Percentiles rank a stretch among this genome's conserved stretches.
These are phyloP conservation scores for Pythium dissimile DNA, from an alignment of 352 stramenopile genomes.

Conservation along the genomic window DNA sequence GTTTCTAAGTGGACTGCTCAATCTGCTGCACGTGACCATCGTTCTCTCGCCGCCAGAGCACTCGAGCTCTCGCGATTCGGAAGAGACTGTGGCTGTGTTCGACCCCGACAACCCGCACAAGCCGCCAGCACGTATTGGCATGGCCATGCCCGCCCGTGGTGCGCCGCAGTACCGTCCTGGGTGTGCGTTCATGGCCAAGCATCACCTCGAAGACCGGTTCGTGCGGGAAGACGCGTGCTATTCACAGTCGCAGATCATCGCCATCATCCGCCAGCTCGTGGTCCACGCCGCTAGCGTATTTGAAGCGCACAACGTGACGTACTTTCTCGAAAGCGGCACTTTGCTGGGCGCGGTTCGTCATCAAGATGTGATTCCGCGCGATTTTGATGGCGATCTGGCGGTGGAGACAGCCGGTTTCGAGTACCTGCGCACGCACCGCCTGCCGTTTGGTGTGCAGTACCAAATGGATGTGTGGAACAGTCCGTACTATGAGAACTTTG, in stretches of 20 bases:
- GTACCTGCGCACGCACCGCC: not conserved
- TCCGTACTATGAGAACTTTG: conserved; percentile 8
- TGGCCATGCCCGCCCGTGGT: conserved; percentile 13
- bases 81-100: not conserved
- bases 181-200: conserved; percentile 3
- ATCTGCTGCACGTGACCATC: not conserved
- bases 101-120: not conserved
- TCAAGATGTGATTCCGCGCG: conserved; percentile 23
- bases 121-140: conserved; percentile 6
- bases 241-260: conserved; percentile 7
- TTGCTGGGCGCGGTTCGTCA: conserved; percentile 26
- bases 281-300: conserved; percentile 13
- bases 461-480: conserved; percentile 22
- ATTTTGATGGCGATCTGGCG: conserved; percentile 26
- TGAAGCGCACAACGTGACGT: conserved; percentile 19
- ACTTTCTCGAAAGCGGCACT: conserved; percentile 29
- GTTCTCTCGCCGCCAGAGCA: not conserved
- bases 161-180: conserved; percentile 16
- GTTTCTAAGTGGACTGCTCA: not conserved
- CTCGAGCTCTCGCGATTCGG: not conserved
- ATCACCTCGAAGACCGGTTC: conserved; percentile 21
- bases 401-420: conserved; percentile 17
- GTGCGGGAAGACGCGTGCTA: conserved; percentile 12
- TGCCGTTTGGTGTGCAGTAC: conserved; percentile 17
- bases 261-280: conserved; percentile 26